Base-by-base conservation (phyloP, 352 stramenopile genomes). In the Phytophthora rubi region DNA sequence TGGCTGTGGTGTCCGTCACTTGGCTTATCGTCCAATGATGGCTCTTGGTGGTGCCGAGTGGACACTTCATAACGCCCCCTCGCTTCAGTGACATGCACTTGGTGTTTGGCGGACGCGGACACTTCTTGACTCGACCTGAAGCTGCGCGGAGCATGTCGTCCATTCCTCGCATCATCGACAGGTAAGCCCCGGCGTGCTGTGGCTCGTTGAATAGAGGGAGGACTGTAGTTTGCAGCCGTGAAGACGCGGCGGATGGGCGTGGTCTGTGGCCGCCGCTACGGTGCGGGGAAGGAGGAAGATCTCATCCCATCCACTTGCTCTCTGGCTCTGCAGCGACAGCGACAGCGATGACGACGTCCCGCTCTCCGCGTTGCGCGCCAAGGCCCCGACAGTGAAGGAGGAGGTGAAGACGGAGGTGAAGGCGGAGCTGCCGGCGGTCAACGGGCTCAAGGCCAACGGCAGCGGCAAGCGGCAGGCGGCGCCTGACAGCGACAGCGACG, bases 261-360 rank as follows among this genome's bases (percentile, higher is more conserved):
- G 53, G 16, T 12, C 23, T 58, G 9, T 62, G 16, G 59, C 16
- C 23, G 53, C 12, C 26, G 51, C 44, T 60, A 64, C 3, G 23
- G 0, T 18, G 53, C n/a, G n/a, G 3, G 39, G 37, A 75, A 71
- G 58, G 48, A 35, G 47, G 18, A 79, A 74, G 62, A 75, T 74
- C 73, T 82, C 53, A 80, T 62, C 10, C 7, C n/a, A 42, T 59
- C 33, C 4, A 4, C 23, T 12, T 60, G 47, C 16, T 62, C 16
- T 52, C 10, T 49, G 60, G 16, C 32, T 23, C 28, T 23, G 23
- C 48, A 90, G 83, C 64, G 83, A 88, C 57, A 92, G 83, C 54
- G 85, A 93, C 64, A 93, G 86, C 64, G 88, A 94, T 64, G 86
- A 93, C 68, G 84, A 95, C 64, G 60, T 94, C 2, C 88, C 88